Percentiles rank a stretch among this genome's conserved stretches.
Evolutionary conservation across 148 eudicot genomes (phyloP).

Genomic region (Rhododendron ovatum): DNA sequence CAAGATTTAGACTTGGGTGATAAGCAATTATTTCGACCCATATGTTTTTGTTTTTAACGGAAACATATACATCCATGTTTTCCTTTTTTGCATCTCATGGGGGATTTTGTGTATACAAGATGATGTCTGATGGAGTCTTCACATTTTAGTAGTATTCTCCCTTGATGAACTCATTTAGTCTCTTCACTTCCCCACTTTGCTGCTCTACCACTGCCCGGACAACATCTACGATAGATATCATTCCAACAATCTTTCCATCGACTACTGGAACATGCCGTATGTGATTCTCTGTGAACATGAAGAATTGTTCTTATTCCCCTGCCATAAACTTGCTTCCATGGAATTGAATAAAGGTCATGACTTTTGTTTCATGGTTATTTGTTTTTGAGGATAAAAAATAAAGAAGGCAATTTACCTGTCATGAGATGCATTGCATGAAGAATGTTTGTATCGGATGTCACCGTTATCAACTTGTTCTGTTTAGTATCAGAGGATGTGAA

Average conservation of each 20-base stretch:
- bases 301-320: neutral
- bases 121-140: neutral
- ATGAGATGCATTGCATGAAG: slow-evolving; percentile 88
- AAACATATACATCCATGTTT: neutral
- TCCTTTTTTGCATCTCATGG: neutral
- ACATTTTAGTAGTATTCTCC: slow-evolving; percentile 67
- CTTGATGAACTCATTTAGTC: slow-evolving; percentile 65
- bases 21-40: neutral
- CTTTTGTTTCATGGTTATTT: neutral
- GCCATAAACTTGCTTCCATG: neutral
- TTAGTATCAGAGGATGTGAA: neutral
- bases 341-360: neutral
- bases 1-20: neutral
- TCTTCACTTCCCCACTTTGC: slow-evolving; percentile 69
- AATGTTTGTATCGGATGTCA: slow-evolving; percentile 74
- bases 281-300: slow-evolving; percentile 53
- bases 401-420: slow-evolving; percentile 46
- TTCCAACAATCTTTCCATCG: slow-evolving; percentile 75
- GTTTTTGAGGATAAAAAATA: neutral
- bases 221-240: slow-evolving; percentile 78
- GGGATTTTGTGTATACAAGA: neutral
- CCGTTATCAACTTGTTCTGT: slow-evolving; percentile 73
- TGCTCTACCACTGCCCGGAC: slow-evolving; percentile 80
- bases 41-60: neutral
- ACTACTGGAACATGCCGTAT: slow-evolving; percentile 83